Percentiles rank a stretch among this genome's conserved stretches.
Evolutionary conservation across 2,329 filamentous ascomycete species (phyloP).

Genomic region (Ophiostoma populinum): DNA sequence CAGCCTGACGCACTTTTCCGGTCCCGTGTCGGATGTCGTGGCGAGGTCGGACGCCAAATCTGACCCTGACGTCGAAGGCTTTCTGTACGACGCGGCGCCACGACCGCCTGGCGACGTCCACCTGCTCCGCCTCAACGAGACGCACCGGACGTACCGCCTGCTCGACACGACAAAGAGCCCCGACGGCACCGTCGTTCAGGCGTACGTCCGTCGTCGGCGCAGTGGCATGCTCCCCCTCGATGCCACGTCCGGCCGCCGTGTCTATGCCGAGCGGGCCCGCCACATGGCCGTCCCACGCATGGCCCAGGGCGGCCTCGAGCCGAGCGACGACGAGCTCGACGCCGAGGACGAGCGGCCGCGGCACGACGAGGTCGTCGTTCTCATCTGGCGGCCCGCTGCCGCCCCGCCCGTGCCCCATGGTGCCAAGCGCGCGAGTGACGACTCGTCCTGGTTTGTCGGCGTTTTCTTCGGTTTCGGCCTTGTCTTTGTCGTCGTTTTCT

Average conservation of each 20-base stretch:
- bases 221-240: background rate
- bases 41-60: background rate
- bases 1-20: constrained; percentile 19
- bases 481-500: too few relatives aligned
- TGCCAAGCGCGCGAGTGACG: too few relatives aligned
- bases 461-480: too few relatives aligned
- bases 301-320: constrained; percentile 3
- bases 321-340: background rate
- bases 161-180: constrained; percentile 21
- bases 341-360: constrained; percentile 1
- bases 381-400: constrained; percentile 1
- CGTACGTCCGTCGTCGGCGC: constrained; percentile 22
- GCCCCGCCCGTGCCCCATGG: too few relatives aligned
- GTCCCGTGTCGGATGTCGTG: background rate
- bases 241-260: background rate
- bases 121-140: constrained; percentile 16
- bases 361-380: constrained; percentile 5
- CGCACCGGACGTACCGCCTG: constrained; percentile 23
- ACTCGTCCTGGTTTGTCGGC: too few relatives aligned
- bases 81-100: constrained; percentile 18
- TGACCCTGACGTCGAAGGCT: constrained; percentile 13
- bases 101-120: constrained; percentile 11
- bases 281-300: constrained; percentile 2
- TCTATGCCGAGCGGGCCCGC: background rate
- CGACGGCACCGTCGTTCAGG: constrained; percentile 27